These are phyloP conservation scores for Candida ascalaphidarum DNA, from an alignment of 805 yeast genomes.

Conservation along the genomic window DNA sequence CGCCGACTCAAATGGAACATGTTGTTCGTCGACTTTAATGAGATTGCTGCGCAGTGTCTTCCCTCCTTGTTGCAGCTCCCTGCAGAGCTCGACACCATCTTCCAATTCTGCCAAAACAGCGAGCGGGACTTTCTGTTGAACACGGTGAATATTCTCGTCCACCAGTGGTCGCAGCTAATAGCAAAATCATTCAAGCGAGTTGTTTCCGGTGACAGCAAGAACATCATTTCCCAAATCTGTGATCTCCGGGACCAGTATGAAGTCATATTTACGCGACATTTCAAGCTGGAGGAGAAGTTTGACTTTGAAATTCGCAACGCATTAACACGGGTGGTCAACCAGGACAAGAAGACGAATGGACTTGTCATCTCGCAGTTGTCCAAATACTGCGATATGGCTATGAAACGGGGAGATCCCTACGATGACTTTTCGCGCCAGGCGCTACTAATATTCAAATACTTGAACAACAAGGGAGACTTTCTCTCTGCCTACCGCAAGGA, in stretches of 20 bases:
- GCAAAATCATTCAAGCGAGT: background rate
- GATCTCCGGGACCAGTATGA: conserved; percentile 6
- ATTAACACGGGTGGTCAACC: conserved; percentile 12
- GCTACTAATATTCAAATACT: conserved; percentile 22
- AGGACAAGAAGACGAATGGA: conserved; percentile 6
- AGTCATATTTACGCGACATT: conserved; percentile 4
- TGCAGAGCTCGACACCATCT: conserved; percentile 1
- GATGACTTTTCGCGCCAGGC: no score
- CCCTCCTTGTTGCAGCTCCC: conserved; percentile 9
- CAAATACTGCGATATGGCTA: conserved; percentile 26
- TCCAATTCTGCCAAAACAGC: conserved; percentile 10
- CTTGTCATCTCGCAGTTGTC: conserved; percentile 15
- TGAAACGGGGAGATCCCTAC: no score
- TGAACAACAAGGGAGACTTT: conserved; percentile 26
- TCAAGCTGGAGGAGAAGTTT: conserved; percentile 11
- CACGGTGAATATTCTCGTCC: conserved; percentile 9
- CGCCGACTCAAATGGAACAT: conserved; percentile 19
- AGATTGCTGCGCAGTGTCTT: conserved; percentile 10
- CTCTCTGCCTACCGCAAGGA: conserved; percentile 21
- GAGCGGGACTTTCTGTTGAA: conserved; percentile 11
- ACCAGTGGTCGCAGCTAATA: conserved; percentile 17
- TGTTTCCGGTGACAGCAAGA: conserved; percentile 1
- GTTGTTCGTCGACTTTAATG: conserved; percentile 17
- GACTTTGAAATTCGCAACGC: conserved; percentile 24
- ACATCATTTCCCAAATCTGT: conserved; percentile 6